Conservation (phyloP, 2,329 filamentous ascomycete species). For the Pseudogymnoascus sp. region DNA sequence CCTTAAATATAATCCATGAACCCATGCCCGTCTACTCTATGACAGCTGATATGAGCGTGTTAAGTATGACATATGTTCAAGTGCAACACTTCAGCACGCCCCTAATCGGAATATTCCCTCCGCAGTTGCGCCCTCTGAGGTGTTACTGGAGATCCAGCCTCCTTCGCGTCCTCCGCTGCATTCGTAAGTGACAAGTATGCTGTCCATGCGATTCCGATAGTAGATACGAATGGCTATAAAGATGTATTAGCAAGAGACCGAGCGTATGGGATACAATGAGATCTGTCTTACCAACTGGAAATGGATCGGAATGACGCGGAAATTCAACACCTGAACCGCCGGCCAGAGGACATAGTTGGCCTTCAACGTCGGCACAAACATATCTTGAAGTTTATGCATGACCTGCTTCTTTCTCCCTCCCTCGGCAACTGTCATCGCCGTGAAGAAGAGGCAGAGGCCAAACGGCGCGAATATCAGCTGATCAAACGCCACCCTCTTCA, state of each 20-base stretch:
- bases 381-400: constrained; percentile 77
- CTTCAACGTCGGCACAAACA: constrained; percentile 89
- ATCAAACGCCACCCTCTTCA: constrained; percentile 88
- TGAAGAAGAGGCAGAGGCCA: constrained; percentile 73
- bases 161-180: constrained; percentile 52
- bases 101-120: not conserved
- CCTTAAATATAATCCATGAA: not conserved
- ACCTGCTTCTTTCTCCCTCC: constrained; percentile 79
- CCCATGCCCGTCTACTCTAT: not conserved
- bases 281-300: constrained; percentile 76
- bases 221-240: constrained; percentile 83
- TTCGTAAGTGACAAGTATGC: constrained; percentile 92
- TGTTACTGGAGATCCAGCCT: constrained; percentile 10
- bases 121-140: not conserved
- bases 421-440: constrained; percentile 92
- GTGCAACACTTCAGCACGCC: not conserved
- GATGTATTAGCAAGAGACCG: constrained; percentile 13
- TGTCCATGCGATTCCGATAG: constrained; percentile 93
- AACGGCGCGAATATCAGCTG: constrained; percentile 90
- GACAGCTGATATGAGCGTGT: not conserved
- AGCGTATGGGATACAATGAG: not conserved
- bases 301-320: constrained; percentile 87
- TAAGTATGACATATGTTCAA: not conserved
- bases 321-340: constrained; percentile 92
- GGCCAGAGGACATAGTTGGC: constrained; percentile 96